Percentiles rank a stretch among this genome's conserved stretches.
These are phyloP conservation scores for Cladophialophora chaetospira DNA, from an alignment of 2,329 filamentous ascomycete species.

Conservation along the genomic window DNA sequence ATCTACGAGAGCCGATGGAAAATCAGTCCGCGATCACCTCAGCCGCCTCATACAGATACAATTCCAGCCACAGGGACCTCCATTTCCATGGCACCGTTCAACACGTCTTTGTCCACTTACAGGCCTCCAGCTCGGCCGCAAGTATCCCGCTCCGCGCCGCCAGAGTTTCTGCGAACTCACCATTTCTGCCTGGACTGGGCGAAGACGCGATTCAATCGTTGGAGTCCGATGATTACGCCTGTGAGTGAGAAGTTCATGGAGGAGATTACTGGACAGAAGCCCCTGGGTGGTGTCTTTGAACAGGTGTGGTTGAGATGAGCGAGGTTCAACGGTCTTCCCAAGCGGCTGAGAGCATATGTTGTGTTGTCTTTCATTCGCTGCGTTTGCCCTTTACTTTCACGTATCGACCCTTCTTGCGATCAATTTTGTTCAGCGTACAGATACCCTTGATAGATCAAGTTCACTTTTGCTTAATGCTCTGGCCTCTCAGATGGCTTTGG, in stretches of 20 bases:
- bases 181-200: conserved; percentile 34
- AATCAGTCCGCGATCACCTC: conserved; percentile 1
- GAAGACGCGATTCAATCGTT: conserved; percentile 33
- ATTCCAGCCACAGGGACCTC: background rate
- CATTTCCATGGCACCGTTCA: background rate
- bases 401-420: too few species aligned
- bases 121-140: background rate
- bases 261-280: conserved; percentile 28
- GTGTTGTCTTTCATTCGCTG: too few species aligned
- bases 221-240: conserved; percentile 31
- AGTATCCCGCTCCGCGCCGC: conserved; percentile 11
- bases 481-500: too few species aligned
- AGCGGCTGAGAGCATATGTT: too few species aligned
- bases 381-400: too few species aligned
- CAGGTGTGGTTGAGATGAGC: conserved; percentile 33
- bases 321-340: too few species aligned
- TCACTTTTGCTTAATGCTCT: too few species aligned
- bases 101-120: background rate
- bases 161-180: conserved; percentile 33
- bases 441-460: too few species aligned
- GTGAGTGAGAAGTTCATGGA: conserved; percentile 33
- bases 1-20: conserved; percentile 33
- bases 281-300: conserved; percentile 32
- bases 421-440: too few species aligned
- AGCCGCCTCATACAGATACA: background rate